Base-by-base conservation (phyloP, 2,329 filamentous ascomycete species). In the Alternaria postmessia region DNA sequence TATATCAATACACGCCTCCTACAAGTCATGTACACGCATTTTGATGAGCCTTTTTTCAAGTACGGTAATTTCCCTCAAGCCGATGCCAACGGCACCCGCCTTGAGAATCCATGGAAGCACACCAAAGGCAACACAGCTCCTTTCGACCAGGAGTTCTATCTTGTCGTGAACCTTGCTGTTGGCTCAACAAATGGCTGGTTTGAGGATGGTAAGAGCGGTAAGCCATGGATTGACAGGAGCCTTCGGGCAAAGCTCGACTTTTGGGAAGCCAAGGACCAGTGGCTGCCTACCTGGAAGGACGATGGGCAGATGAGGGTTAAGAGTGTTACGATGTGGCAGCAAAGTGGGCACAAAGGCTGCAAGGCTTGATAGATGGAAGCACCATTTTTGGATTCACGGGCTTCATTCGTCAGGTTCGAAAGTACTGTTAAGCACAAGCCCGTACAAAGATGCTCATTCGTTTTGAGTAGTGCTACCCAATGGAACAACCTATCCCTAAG, bases 101-200 rank as follows among this genome's bases (percentile, higher is more conserved):
- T 92, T 7, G 69, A 79, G 14, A 85, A 93, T 68, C 83, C 85
- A 0, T 94, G 91, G 91, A 82, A 80, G 22, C 74, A 84, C 64
- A 89, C 88, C 1, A 86, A 86, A 9, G 82, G 82, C 30, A 70
- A 84, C 38, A 86, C 89, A 61, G 88, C 91, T 0, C 91, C 91
- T 0, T 94, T 94, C 69, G 91, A 94, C 72, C 84, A 91, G 65
- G 80, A 86, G 16, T 94, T 94, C 72, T 93, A 91, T 70, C 84
- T 94, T 46, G 89, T 93, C 67, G 75, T 94, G 57, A 92, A 92
- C 71, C 82, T 94, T 4, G 91, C 88, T 11, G 91, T 94, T 7
- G 91, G 91, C 30, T 88, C 88, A 51, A 92, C 89, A 22, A 94
- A 93, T 67, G 92, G 92, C 38, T 96, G 91, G 91, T 96, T 95